Evolutionary conservation across 768 basidiomycete genomes (phyloP), one percentile per base, ranked within the genome.

Genomic region (Neoboletus magnificus): DNA sequence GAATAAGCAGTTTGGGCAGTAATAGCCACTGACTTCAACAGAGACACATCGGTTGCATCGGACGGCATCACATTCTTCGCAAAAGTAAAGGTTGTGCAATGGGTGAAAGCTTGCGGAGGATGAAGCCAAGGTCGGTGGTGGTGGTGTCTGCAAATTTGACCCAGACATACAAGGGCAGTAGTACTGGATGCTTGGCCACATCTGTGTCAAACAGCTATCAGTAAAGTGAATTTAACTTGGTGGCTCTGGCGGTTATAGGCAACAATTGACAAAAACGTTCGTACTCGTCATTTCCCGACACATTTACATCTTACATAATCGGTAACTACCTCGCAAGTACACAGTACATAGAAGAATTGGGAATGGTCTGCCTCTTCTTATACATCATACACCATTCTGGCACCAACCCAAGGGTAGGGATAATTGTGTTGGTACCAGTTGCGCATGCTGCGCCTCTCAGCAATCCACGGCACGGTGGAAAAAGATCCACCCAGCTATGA

Each of bases 1-100:
- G 71, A 98, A 99, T 18, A 98, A 79, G 71, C 97, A 99, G 70
- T 96, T 95, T 32, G 97, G 97, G 69, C 97, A 99, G 71, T 93
- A 98, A 71, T 98, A 99, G 41, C 91, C 92, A 68, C 92, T 91
- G 69, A 98, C 90, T 82, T 99, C 97, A 42, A 93, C 78, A 9
- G 86, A 81, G 2, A 96, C 92, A 64, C 97, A 99, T 60, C 86
- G 82, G 69, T 97, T 91, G 68, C 97, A 99, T 54, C 94, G 79
- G 42, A 99, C 82, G 2, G 91, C 88, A 71, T 98, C 96, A 72
- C 97, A 99, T 81, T 98, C 96, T 72, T 98, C 95, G 71, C 97
- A 99, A 71, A 98, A 98, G 73, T 93, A 97, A 9, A 99, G 83
- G 29, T 81, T 82, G 64, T 91, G 82, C 2, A 98, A 80, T 7